Evolutionary conservation across 2,329 filamentous ascomycete genomes (phyloP).

Genomic region (Teratosphaeria destructans): DNA sequence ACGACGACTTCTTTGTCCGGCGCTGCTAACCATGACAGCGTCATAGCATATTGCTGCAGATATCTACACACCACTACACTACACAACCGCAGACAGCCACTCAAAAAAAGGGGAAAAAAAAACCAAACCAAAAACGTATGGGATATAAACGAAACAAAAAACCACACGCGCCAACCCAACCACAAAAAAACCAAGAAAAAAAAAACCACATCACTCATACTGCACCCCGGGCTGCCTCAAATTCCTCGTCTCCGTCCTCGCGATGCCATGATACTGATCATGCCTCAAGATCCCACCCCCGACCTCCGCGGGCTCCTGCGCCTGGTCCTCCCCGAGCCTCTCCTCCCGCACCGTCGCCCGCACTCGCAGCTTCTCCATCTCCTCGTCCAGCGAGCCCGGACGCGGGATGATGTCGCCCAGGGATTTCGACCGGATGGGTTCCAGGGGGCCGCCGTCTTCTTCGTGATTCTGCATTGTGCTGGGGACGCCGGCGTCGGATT

Average conservation of each 20-base stretch:
- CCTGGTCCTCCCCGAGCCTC: background rate
- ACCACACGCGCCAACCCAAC: background rate
- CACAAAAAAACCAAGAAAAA: background rate
- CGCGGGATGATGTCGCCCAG: slow-evolving; percentile 7
- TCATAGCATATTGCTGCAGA: background rate
- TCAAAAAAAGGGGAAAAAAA: too few species aligned
- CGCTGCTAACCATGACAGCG: too few species aligned
- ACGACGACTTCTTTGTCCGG: too few species aligned
- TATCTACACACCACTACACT: background rate
- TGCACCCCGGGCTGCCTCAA: slow-evolving; percentile 17
- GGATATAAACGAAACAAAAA: background rate
- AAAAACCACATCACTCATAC: background rate
- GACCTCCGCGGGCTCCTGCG: slow-evolving; percentile 12
- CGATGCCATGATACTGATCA: slow-evolving; percentile 31
- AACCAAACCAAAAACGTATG: background rate
- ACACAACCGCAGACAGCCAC: background rate
- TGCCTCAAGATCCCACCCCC: slow-evolving; percentile 30
- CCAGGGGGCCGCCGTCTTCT: slow-evolving; percentile 12
- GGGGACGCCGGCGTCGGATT: slow-evolving; percentile 16
- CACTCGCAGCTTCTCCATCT: slow-evolving; percentile 20
- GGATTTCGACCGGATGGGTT: slow-evolving; percentile 11
- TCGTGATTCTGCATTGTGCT: slow-evolving; percentile 9
- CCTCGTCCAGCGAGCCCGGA: slow-evolving; percentile 5
- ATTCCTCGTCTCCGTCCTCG: slow-evolving; percentile 28
- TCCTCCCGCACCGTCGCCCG: slow-evolving; percentile 18